Conservation (phyloP, 1,284 basidiomycete genomes). For the Ganoderma boninense region DNA sequence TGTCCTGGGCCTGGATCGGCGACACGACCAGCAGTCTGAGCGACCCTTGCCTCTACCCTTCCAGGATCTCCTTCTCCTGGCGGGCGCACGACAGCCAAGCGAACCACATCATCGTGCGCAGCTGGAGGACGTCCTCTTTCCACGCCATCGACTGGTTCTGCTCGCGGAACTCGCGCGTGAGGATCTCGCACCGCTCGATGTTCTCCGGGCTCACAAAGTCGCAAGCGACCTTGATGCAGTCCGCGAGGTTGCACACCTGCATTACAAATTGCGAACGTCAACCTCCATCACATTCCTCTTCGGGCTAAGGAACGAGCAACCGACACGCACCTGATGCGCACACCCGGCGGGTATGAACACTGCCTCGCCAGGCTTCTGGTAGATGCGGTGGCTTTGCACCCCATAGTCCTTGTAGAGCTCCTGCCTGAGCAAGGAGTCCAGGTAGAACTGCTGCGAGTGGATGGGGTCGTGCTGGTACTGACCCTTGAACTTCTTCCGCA, state of each 20-base stretch:
- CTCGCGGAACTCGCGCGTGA: conserved; percentile 89
- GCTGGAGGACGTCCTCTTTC: conserved; percentile 95
- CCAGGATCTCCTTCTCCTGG: conserved; percentile 54
- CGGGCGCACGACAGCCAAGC: conserved; percentile 79
- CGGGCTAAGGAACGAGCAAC: not conserved
- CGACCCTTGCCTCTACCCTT: conserved; percentile 16
- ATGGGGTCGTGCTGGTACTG: conserved; percentile 81
- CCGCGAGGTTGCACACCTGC: conserved; percentile 85
- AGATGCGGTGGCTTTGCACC: conserved; percentile 84
- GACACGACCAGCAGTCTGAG: not conserved
- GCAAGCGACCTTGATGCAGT: conserved; percentile 96
- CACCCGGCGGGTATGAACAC: conserved; percentile 97
- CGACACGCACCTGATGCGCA: conserved; percentile 83
- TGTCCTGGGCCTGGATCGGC: not conserved
- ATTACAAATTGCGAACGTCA: conserved; percentile 11
- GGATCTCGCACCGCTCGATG: conserved; percentile 81
- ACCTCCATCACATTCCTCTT: conserved; percentile 2
- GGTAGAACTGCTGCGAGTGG: conserved; percentile 89
- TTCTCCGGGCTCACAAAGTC: conserved; percentile 97
- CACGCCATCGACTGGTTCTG: conserved; percentile 88
- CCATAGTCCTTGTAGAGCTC: conserved; percentile 74
- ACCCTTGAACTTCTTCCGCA: conserved; percentile 65
- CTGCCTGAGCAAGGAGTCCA: conserved; percentile 75
- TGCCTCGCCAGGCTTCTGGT: conserved; percentile 92
- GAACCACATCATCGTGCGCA: conserved; percentile 94